phyloP scores from a whole-genome alignment of 306 rosid species.

The Mimosa pudica region DNA sequence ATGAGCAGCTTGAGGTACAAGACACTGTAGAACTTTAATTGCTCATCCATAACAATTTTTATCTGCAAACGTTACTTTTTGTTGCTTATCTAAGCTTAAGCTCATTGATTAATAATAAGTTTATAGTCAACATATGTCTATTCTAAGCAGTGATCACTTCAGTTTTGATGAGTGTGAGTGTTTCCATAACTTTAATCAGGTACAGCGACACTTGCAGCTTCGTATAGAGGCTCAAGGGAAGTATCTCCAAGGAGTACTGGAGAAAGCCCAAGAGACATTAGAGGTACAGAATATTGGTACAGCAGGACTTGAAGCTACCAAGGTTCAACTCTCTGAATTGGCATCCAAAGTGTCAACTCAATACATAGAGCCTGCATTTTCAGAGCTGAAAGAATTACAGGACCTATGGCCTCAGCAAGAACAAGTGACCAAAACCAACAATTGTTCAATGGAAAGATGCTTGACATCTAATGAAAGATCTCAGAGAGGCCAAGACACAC shows the following conservation, averaged over 20 bases:
- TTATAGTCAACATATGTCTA: not conserved
- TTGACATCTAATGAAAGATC: slow-evolving; percentile 58
- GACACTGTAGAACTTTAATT: slow-evolving; percentile 5
- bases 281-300: slow-evolving; percentile 61
- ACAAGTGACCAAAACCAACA: slow-evolving; percentile 47
- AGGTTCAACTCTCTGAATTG: slow-evolving; percentile 76
- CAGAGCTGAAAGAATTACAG: slow-evolving; percentile 52
- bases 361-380: slow-evolving; percentile 51
- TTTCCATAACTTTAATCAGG: slow-evolving; percentile 48
- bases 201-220: slow-evolving; percentile 83
- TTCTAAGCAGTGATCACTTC: not conserved
- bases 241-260: slow-evolving; percentile 77
- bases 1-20: slow-evolving; percentile 86
- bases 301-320: slow-evolving; percentile 72
- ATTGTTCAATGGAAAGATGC: slow-evolving; percentile 64
- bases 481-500: slow-evolving; percentile 51
- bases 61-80: no score
- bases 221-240: slow-evolving; percentile 91
- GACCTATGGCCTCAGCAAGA: slow-evolving; percentile 47
- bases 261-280: slow-evolving; percentile 77
- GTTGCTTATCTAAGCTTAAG: not conserved
- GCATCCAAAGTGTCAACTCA: slow-evolving; percentile 70
- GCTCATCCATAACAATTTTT: not conserved
- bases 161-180: slow-evolving; percentile 2
- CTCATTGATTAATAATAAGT: not conserved